Evolutionary conservation across 2,329 filamentous ascomycete genomes (phyloP).

Genomic region (Aspergillus eucalypticola): DNA sequence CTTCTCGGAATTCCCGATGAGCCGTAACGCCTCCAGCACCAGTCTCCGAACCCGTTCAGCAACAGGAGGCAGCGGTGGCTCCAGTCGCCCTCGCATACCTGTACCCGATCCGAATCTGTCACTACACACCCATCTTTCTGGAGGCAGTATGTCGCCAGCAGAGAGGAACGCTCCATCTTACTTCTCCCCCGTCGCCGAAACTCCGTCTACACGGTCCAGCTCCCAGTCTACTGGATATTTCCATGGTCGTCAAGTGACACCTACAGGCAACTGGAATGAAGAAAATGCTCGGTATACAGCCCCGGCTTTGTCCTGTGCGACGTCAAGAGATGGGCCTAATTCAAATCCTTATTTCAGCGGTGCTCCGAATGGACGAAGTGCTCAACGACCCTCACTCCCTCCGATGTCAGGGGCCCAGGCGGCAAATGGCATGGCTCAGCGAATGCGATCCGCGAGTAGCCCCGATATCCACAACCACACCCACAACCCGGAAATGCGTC

Average conservation of each 20-base stretch:
- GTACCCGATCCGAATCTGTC: constrained; percentile 65
- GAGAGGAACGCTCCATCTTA: constrained; percentile 75
- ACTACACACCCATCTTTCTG: constrained; percentile 64
- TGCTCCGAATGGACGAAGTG: constrained; percentile 57
- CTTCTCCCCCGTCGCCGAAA: constrained; percentile 82
- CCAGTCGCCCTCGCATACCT: constrained; percentile 67
- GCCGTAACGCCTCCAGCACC: constrained; percentile 70
- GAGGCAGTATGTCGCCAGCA: constrained; percentile 58
- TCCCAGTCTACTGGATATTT: constrained; percentile 68
- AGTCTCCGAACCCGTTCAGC: constrained; percentile 75
- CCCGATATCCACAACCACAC: constrained; percentile 84
- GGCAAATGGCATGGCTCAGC: constrained; percentile 58
- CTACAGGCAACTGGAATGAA: constrained; percentile 69
- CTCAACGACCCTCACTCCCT: constrained; percentile 75
- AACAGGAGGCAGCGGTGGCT: constrained; percentile 60
- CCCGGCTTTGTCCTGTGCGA: constrained; percentile 77
- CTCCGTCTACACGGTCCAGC: constrained; percentile 58
- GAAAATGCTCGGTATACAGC: constrained; percentile 81
- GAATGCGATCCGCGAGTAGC: constrained; percentile 89
- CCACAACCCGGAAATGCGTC: constrained; percentile 53
- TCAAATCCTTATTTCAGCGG: constrained; percentile 63
- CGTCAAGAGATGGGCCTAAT: constrained; percentile 73
- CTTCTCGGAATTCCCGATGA: constrained; percentile 55
- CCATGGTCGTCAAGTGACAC: constrained; percentile 73
- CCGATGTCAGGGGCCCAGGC: constrained; percentile 63